Conservation (phyloP, 2,329 filamentous ascomycete species). For the Hawksworthiomyces lignivorus region DNA sequence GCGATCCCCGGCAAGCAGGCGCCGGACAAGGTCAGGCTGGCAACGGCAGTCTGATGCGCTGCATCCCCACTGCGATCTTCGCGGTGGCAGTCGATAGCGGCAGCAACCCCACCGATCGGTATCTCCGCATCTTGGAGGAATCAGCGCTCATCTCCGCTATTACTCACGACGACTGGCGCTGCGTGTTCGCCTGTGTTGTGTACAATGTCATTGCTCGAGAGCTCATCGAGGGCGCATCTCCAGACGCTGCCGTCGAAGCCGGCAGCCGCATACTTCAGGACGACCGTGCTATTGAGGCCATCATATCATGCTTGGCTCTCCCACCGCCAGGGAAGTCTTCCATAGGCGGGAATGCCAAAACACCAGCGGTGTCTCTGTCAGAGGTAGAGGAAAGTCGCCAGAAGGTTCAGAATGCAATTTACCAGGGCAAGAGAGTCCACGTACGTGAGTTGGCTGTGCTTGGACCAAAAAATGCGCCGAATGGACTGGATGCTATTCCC, state of each 20-base stretch:
- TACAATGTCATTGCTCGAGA: conserved; percentile 31
- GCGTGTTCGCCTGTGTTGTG: conserved; percentile 28
- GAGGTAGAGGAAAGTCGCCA: too few species aligned
- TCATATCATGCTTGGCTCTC: too few species aligned
- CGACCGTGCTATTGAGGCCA: too few species aligned
- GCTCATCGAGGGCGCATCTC: conserved; percentile 21
- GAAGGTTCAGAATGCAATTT: too few species aligned
- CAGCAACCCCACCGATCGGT: too few species aligned
- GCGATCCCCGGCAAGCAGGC: conserved; percentile 26
- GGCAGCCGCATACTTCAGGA: conserved; percentile 14
- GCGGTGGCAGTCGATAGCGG: conserved; percentile 17
- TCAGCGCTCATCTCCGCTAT: conserved; percentile 30
- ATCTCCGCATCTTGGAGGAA: conserved; percentile 23
- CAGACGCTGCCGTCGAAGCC: conserved; percentile 22
- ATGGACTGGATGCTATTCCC: conserved; percentile 16
- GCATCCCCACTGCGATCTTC: conserved; percentile 37
- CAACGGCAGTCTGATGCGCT: conserved; percentile 41
- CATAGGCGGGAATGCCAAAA: too few species aligned
- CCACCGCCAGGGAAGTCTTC: too few species aligned
- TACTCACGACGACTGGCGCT: conserved; percentile 30
- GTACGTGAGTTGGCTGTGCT: conserved; percentile 22
- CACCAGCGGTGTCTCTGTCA: too few species aligned
- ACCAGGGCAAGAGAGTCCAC: conserved; percentile 20
- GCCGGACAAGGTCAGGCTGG: conserved; percentile 32
- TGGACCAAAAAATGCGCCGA: conserved; percentile 19